These are phyloP conservation scores for Choanephora cucurbitarum DNA, from an alignment of 371 early-diverging fungal genomes.

Conservation along the genomic window DNA sequence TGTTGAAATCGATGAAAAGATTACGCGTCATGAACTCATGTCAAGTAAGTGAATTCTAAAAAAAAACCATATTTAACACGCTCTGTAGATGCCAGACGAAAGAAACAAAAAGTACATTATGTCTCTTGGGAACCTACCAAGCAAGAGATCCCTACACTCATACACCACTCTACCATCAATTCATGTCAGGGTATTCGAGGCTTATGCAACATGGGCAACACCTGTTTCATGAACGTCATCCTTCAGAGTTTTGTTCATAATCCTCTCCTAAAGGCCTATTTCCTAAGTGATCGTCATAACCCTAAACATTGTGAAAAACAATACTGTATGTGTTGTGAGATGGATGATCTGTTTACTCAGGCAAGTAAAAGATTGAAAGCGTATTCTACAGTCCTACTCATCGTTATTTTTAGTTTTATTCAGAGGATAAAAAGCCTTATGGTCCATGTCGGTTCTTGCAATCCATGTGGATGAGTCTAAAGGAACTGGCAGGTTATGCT, in stretches of 20 bases:
- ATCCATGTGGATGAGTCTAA: constrained; percentile 86
- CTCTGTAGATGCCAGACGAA: constrained; percentile 23
- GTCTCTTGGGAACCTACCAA: constrained; percentile 37
- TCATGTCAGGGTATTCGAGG: constrained; percentile 84
- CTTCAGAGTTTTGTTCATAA: constrained; percentile 93
- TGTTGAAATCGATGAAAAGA: constrained; percentile 63
- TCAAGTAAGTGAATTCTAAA: constrained; percentile 41
- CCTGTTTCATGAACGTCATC: constrained; percentile 95
- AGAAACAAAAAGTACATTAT: constrained; percentile 32
- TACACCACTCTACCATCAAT: constrained; percentile 46
- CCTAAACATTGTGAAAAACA: constrained; percentile 62
- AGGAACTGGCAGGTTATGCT: constrained; percentile 88
- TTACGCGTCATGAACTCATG: constrained; percentile 60
- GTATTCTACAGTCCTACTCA: constrained; percentile 4
- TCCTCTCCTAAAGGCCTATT: constrained; percentile 83
- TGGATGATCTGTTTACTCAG: constrained; percentile 80
- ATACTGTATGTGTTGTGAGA: constrained; percentile 92
- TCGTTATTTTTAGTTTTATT: constrained; percentile 58
- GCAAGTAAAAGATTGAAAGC: too few species aligned
- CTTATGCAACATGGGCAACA: constrained; percentile 89
- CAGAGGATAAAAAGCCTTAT: constrained; percentile 72
- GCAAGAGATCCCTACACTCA: constrained; percentile 56
- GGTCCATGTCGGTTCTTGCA: constrained; percentile 84
- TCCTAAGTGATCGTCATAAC: constrained; percentile 86
- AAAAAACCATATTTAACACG: neutral